Conservation (phyloP, 2,329 filamentous ascomycete genomes). For the Claviceps purpurea region DNA sequence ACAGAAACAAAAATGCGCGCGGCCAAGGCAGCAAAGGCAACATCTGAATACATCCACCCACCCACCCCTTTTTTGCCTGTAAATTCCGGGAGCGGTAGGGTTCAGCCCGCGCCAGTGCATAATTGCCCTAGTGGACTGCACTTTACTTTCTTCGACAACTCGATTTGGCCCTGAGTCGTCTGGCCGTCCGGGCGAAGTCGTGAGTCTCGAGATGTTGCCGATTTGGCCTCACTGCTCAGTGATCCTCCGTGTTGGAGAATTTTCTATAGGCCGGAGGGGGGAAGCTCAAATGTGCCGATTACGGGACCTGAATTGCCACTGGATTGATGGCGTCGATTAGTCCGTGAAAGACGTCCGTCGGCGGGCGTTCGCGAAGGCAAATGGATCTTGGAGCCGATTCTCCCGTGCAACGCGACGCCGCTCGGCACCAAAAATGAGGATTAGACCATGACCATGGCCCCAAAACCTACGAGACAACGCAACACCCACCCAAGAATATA, state of each 20-base stretch:
- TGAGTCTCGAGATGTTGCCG: no score
- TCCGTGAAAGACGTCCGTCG: slow-evolving; percentile 6
- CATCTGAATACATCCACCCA: slow-evolving; percentile 2
- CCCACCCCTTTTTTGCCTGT: slow-evolving; percentile 9
- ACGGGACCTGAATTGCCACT: no score
- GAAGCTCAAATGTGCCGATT: no score
- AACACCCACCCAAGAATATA: slow-evolving; percentile 17
- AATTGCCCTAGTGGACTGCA: no score
- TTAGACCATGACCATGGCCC: slow-evolving; percentile 22
- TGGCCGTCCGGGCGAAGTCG: no score
- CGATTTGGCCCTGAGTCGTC: no score
- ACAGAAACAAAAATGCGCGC: not conserved
- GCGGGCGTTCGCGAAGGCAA: slow-evolving; percentile 6
- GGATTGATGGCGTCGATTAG: no score
- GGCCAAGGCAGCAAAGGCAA: slow-evolving; percentile 1
- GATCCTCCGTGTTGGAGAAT: no score
- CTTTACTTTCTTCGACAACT: no score
- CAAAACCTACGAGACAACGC: slow-evolving; percentile 24
- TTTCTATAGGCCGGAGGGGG: no score
- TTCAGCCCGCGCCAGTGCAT: slow-evolving; percentile 8
- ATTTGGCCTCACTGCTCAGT: no score
- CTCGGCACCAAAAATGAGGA: slow-evolving; percentile 26
- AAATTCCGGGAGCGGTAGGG: slow-evolving; percentile 14
- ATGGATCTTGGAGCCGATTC: slow-evolving; percentile 20
- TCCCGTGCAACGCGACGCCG: slow-evolving; percentile 20